Base-by-base conservation (phyloP, 2,329 filamentous ascomycete genomes). In the Penicillium rolfsii region DNA sequence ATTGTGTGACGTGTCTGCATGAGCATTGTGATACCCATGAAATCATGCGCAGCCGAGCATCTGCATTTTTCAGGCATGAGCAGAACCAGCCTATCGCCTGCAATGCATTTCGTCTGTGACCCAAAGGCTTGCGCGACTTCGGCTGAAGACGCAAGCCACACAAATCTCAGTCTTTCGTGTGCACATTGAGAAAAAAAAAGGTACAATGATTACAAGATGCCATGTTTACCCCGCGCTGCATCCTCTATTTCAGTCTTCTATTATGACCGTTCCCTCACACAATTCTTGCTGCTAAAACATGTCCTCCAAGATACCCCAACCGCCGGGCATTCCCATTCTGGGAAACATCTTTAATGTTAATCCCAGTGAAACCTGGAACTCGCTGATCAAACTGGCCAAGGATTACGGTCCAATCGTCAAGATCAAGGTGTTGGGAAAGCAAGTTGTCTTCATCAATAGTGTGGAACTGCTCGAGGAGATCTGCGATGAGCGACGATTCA, bases 401-500 rank as follows among this genome's bases (percentile, higher is more conserved):
- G 77, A 80, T 66, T 79, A 83, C 64, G 82, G 86, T 28, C 82
- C 84, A 30, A 87, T 89, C 59, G 89, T 82, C 74, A 83, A 84
- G 64, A 76, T 90, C 53, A 80, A 75, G 5, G 80, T 82, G 5
- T 79, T 82, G 1, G 74, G 72, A 14, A 70, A 76, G 5, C 78
- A 81, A 7, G 70, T 80, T 16, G 79, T 87, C 48, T 76, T 89
- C 58, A 77, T 85, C 48, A 81, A 79, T 46, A 84, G 77, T 35
- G 80, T 83, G 19, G 82, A 81, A 40, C 77, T 91, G 0, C 77
- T 89, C 35, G 82, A 89, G 58, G 88, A 91, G 68, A 71, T 85
- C 8, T 90, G 86, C 67, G 85, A 91, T 60, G 86, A 91, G 74
- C 85, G 80, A 61, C 81, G 87, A 22, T 90, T 91, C 70, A 74